Evolutionary conservation across 1,284 basidiomycete genomes (phyloP).

Genomic region (Naganishia cerealis): DNA sequence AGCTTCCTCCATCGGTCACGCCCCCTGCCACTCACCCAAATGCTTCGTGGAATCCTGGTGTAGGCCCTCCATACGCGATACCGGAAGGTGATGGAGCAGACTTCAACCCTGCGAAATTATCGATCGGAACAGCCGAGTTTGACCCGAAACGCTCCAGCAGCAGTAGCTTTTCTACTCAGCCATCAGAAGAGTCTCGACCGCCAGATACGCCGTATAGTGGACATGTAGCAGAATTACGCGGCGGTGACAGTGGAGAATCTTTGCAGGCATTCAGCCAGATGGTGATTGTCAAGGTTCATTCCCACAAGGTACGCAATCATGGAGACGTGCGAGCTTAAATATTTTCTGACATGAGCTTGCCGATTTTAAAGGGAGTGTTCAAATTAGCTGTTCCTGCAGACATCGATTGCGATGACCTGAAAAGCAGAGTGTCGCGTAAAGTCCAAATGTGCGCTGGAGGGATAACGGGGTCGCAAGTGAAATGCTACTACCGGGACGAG

Average conservation of each 20-base stretch:
- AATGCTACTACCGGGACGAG: constrained; percentile 85
- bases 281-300: constrained; percentile 69
- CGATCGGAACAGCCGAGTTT: constrained; percentile 31
- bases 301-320: constrained; percentile 42
- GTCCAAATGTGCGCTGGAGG: constrained; percentile 79
- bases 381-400: constrained; percentile 80
- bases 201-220: constrained; percentile 59
- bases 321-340: neutral
- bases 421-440: constrained; percentile 88
- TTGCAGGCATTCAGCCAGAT: constrained; percentile 51
- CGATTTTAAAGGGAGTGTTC: constrained; percentile 84
- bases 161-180: constrained; percentile 48
- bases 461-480: constrained; percentile 52
- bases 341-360: constrained; percentile 37
- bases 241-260: constrained; percentile 36
- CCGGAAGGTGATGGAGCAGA: constrained; percentile 33
- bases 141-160: constrained; percentile 36
- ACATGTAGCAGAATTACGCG: constrained; percentile 58
- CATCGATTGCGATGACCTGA: constrained; percentile 75
- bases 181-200: constrained; percentile 50
- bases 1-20: constrained; percentile 7
- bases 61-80: constrained; percentile 14
- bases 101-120: constrained; percentile 36
- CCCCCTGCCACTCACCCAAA: neutral
- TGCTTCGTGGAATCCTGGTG: constrained; percentile 25